Evolutionary conservation across 2,329 filamentous ascomycete species (phyloP), one percentile per base, ranked within the genome.

Genomic region (Monosporascus sp.): DNA sequence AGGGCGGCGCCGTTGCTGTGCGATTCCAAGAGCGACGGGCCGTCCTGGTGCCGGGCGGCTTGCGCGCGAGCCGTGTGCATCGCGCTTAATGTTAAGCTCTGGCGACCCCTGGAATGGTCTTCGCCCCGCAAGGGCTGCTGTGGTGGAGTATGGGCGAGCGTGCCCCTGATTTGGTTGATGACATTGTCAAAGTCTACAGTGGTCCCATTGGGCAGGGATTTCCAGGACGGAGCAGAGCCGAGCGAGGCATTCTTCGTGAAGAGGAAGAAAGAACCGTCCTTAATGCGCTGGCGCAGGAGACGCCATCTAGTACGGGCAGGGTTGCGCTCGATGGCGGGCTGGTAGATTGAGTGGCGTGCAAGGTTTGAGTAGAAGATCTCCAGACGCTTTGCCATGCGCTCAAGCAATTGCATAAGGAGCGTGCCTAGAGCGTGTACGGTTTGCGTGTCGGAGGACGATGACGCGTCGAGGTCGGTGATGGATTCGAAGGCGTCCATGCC

Each of bases 401-500:
- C 78, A 1, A 80, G 70, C 1, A 78, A 70, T 52, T 78, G 76
- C 48, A 81, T 71, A 0, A 82, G 66, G 59, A 80, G 41, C 41
- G 18, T 22, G 8, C 41, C 41, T 28, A 24, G 22, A n/a, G 41
- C 43, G 31, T 14, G 31, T 35, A 50, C 15, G 20, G 50, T 46
- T n/a, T 45, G 38, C n/a, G 22, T 17, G 3, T 46, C 47, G 9
- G 47, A 28, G 22, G 48, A 37, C 20, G 43, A 22, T 17, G 43
- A 7, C 14, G 43, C 43, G 7, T 58, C 58, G 35, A 54, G 24
- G 49, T 52, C 52, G 38, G 58, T 54, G 28, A 81, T 68, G 22
- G 68, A 71, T 45, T 75, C 76, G 26, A 79, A 79, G 1, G 78
- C 78, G 55, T 82, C 78, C 77, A 82, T 82, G 8, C 79, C 79